A percentile compares a stretch with the other conserved stretches of the same genome.
Evolutionary conservation across 345 rosid species (phyloP).

Genomic region (Heritiera littoralis): DNA sequence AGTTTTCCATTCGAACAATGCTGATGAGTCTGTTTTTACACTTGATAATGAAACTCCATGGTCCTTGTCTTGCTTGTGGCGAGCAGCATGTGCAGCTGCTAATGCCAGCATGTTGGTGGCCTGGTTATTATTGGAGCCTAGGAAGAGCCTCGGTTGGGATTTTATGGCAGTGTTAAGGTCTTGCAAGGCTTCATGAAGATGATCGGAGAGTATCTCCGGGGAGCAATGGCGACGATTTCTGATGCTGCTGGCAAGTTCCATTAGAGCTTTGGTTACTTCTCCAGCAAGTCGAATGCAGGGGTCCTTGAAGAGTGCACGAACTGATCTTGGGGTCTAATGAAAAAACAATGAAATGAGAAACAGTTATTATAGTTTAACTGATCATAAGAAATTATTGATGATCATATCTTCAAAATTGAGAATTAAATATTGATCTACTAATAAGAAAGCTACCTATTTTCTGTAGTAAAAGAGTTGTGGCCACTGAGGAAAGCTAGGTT

Average conservation of each 20-base stretch:
- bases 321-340: conserved; percentile 61
- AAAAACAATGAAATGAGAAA: not conserved
- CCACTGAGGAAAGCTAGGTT: too few relatives aligned
- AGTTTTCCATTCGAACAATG: conserved; percentile 58
- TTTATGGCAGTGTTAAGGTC: conserved; percentile 74
- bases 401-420: not conserved
- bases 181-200: conserved; percentile 71
- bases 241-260: conserved; percentile 63
- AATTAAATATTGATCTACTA: not conserved
- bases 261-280: conserved; percentile 64
- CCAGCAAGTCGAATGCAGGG: conserved; percentile 70
- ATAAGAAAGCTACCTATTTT: not conserved
- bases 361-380: not conserved
- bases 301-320: conserved; percentile 66
- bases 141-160: conserved; percentile 76
- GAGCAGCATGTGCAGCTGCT: conserved; percentile 48
- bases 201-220: conserved; percentile 72
- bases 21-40: conserved; percentile 67
- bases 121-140: conserved; percentile 56
- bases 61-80: conserved; percentile 24
- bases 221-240: conserved; percentile 68
- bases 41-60: conserved; percentile 46
- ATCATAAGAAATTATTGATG: not conserved
- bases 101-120: conserved; percentile 44
- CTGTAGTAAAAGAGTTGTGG: too few relatives aligned